phyloP scores from a whole-genome alignment of 768 basidiomycete species.

The Boletus vermiculosoides region DNA sequence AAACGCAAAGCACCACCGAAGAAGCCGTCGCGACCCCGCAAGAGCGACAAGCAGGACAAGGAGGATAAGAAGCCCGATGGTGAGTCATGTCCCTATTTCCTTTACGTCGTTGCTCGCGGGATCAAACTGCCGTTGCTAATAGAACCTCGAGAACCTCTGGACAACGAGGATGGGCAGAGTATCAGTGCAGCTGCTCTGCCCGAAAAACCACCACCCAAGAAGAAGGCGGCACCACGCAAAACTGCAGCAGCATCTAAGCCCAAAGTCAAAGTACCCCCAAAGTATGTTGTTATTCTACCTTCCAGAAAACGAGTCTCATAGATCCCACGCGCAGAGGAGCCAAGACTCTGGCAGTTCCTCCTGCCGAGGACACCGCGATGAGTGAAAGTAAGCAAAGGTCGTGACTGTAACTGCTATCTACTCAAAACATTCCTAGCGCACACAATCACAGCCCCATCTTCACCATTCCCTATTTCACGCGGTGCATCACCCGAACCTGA shows the following conservation, averaged over 20 bases:
- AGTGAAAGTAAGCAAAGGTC: conserved; percentile 57
- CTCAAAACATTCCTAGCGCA: conserved; percentile 41
- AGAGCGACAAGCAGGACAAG: conserved; percentile 47
- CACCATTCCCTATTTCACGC: conserved; percentile 46
- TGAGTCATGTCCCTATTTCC: conserved; percentile 33
- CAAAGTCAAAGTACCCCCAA: conserved; percentile 30
- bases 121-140: conserved; percentile 14
- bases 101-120: conserved; percentile 15
- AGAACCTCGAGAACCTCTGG: conserved; percentile 32
- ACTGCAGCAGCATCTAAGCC: conserved; percentile 38
- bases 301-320: background rate
- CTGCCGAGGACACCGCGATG: conserved; percentile 49
- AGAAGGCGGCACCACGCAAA: conserved; percentile 47
- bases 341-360: conserved; percentile 32
- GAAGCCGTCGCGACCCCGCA: conserved; percentile 54
- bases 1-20: conserved; percentile 49
- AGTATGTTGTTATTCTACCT: conserved; percentile 20
- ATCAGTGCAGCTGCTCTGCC: conserved; percentile 16
- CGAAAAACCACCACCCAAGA: conserved; percentile 45
- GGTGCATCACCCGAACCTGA: conserved; percentile 53
- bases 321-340: conserved; percentile 29
- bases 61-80: conserved; percentile 48
- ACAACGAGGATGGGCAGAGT: conserved; percentile 22
- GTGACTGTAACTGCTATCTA: background rate
- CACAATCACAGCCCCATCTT: conserved; percentile 71